Evolutionary conservation across 179 eudicot species (phyloP).

Genomic region (Spergularia azorica): DNA sequence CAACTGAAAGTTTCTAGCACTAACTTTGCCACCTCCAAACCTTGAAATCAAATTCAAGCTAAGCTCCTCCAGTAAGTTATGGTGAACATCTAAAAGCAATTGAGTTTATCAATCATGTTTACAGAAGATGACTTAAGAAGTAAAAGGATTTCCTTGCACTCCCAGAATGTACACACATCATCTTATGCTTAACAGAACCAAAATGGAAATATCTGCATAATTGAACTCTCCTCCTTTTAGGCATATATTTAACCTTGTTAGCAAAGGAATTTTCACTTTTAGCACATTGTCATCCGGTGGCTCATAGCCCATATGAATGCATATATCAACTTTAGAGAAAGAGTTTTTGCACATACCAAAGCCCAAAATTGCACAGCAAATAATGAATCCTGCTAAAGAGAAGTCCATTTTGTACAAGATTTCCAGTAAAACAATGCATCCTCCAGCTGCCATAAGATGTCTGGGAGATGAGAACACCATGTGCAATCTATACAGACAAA

Average conservation of each 20-base stretch:
- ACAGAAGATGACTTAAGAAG: neutral
- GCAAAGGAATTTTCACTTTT: neutral
- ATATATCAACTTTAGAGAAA: neutral
- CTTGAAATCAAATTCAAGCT: neutral
- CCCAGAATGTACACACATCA: too few relatives aligned
- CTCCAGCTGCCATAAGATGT: constrained; percentile 91
- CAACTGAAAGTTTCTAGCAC: neutral
- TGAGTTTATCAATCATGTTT: too few relatives aligned
- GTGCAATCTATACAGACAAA: constrained; percentile 64
- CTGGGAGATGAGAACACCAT: constrained; percentile 98
- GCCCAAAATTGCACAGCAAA: constrained; percentile 76
- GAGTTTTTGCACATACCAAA: constrained; percentile 52
- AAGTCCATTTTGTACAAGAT: constrained; percentile 81
- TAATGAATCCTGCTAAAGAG: constrained; percentile 71
- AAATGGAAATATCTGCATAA: too few relatives aligned
- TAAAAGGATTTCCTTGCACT: neutral
- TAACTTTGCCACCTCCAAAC: neutral
- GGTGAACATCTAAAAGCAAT: neutral
- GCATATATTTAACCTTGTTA: neutral
- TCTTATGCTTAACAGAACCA: too few relatives aligned
- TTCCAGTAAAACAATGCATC: constrained; percentile 82
- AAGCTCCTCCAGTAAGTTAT: neutral
- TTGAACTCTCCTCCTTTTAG: neutral
- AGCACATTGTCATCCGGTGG: neutral
- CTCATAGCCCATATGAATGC: neutral